Percentiles rank a stretch among this genome's conserved stretches.
These are phyloP conservation scores for Pseudozyma sp. DNA, from an alignment of 1,284 basidiomycete species.

Conservation along the genomic window DNA sequence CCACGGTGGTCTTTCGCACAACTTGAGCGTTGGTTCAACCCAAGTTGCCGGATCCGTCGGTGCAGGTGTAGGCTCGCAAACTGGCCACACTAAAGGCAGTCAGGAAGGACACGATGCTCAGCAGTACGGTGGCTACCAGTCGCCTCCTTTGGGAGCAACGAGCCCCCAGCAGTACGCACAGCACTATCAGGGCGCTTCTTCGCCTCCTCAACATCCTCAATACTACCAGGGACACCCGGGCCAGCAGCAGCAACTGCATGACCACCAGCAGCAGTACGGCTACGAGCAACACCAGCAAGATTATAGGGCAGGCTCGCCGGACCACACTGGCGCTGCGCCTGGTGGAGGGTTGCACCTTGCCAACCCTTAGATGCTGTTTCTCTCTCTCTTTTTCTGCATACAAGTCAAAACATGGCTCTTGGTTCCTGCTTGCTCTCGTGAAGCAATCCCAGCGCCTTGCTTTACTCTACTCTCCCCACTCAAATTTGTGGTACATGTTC, in stretches of 20 bases:
- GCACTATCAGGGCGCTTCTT: conserved; percentile 33
- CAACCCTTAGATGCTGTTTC: conserved; percentile 31
- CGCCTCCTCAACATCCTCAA: conserved; percentile 28
- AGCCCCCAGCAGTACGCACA: conserved; percentile 39
- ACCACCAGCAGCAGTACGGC: conserved; percentile 11
- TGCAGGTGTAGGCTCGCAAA: conserved; percentile 8
- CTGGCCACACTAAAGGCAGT: conserved; percentile 14
- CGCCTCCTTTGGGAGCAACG: conserved; percentile 23
- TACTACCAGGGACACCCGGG: conserved; percentile 21
- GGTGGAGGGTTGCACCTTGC: conserved; percentile 40
- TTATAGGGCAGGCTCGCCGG: conserved; percentile 31
- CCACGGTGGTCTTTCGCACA: conserved; percentile 28
- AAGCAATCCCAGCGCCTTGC: too few species aligned
- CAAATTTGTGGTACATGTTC: not conserved
- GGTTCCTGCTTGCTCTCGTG: too few species aligned
- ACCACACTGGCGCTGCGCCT: conserved; percentile 6
- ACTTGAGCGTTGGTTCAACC: conserved; percentile 35
- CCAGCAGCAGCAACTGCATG: conserved; percentile 11
- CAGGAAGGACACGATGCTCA: conserved; percentile 33
- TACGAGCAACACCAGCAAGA: conserved; percentile 17
- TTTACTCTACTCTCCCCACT: too few species aligned
- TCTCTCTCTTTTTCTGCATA: not conserved
- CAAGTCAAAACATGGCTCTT: not conserved
- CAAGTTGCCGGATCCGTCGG: conserved; percentile 18
- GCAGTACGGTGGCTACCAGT: conserved; percentile 38